Conservation (phyloP, 192 early-diverging fungal species). For the Paraglomus brasilianum region DNA sequence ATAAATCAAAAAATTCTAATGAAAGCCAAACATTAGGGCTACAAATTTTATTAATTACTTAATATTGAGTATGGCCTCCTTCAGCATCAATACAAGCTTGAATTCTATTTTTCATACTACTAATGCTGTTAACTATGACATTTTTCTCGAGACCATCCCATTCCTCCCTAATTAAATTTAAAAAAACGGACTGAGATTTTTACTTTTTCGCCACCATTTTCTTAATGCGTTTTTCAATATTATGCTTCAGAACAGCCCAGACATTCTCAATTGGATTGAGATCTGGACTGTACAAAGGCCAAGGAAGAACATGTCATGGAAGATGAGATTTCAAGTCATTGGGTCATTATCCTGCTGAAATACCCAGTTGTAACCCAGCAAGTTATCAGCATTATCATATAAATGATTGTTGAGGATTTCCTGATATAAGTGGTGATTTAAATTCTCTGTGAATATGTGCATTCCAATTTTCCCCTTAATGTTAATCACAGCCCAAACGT, state of each 20-base stretch:
- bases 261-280: not conserved
- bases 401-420: not conserved
- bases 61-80: slow-evolving; percentile 1
- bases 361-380: not conserved
- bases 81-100: not conserved
- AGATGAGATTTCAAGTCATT: slow-evolving; percentile 1
- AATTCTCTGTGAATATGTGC: slow-evolving; percentile 12
- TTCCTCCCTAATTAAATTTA: slow-evolving; percentile 5
- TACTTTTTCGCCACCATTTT: no score
- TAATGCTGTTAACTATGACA: slow-evolving; percentile 4
- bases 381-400: not conserved
- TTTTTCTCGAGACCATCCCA: not conserved
- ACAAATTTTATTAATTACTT: not conserved
- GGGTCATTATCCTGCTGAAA: not conserved
- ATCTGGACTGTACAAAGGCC: slow-evolving; percentile 6
- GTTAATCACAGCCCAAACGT: no score
- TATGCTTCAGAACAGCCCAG: not conserved
- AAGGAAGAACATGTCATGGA: not conserved
- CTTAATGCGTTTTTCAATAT: not conserved
- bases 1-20: no score
- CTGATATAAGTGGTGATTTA: not conserved
- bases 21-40: no score
- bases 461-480: not conserved
- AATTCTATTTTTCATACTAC: slow-evolving; percentile 11
- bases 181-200: not conserved